Evolutionary conservation across 2,329 filamentous ascomycete species (phyloP).

Genomic region (Talaromyces islandicus): DNA sequence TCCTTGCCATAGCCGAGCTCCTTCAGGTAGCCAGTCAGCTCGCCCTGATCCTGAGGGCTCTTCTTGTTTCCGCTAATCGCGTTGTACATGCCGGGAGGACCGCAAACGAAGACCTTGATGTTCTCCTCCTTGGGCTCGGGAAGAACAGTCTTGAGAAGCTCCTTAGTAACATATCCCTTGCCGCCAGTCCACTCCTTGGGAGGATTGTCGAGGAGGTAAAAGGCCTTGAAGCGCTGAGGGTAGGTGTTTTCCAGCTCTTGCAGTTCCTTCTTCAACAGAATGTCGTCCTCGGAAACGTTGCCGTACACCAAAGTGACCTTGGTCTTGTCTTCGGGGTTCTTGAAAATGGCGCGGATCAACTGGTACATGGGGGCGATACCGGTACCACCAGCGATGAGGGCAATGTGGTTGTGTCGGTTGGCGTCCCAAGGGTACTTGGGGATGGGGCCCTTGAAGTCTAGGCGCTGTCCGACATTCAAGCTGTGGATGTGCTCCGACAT

Average conservation of each 20-base stretch:
- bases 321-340: constrained; percentile 92
- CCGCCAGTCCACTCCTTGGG: constrained; percentile 70
- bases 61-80: constrained; percentile 84
- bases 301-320: constrained; percentile 95
- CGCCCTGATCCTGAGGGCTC: constrained; percentile 89
- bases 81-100: constrained; percentile 89
- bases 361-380: constrained; percentile 99
- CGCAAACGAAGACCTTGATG: constrained; percentile 95
- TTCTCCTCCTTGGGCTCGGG: constrained; percentile 88
- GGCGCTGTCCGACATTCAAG: constrained; percentile 71
- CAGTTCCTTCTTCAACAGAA: constrained; percentile 81
- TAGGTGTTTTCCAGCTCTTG: constrained; percentile 87
- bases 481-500: constrained; percentile 89
- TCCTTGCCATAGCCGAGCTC: constrained; percentile 80
- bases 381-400: constrained; percentile 77
- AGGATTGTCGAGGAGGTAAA: constrained; percentile 86
- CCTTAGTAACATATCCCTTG: constrained; percentile 80
- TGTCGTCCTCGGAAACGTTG: constrained; percentile 84
- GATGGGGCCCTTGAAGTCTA: constrained; percentile 92
- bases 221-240: constrained; percentile 89
- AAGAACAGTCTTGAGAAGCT: constrained; percentile 88
- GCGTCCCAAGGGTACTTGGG: constrained; percentile 84
- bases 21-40: constrained; percentile 73
- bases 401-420: constrained; percentile 84
- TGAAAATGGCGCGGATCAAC: constrained; percentile 84